These are phyloP conservation scores for Leishmania arabica DNA, from an alignment of 208 protist species.

Conservation along the genomic window DNA sequence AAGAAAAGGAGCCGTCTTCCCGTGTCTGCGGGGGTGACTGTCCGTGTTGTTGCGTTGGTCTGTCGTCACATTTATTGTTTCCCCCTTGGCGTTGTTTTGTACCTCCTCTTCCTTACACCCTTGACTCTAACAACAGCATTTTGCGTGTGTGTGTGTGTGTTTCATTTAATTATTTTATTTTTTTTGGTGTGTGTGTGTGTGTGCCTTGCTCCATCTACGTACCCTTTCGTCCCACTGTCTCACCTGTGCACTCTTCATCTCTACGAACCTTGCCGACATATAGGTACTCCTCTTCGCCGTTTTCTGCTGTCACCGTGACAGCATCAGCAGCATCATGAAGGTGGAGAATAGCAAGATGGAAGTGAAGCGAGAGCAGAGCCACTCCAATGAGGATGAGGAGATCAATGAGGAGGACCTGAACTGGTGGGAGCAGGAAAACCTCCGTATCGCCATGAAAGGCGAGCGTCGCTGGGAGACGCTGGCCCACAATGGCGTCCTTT, in stretches of 20 bases:
- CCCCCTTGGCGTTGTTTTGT: neutral
- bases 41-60: neutral
- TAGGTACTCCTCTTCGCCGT: neutral
- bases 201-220: neutral
- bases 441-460: conserved; percentile 64
- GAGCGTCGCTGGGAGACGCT: conserved; percentile 96
- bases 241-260: neutral
- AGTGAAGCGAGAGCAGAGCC: conserved; percentile 36
- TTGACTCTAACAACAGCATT: neutral
- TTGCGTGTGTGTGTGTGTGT: neutral
- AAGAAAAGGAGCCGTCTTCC: neutral
- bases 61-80: neutral
- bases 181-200: neutral
- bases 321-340: conserved; percentile 35
- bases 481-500: conserved; percentile 97
- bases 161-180: neutral
- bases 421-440: conserved; percentile 89
- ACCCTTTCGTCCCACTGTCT: neutral
- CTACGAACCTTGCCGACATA: neutral
- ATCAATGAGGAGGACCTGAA: conserved; percentile 59
- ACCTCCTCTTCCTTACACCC: neutral
- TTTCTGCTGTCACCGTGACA: conserved; percentile 1
- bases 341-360: conserved; percentile 31
- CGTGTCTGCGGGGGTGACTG: neutral
- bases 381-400: conserved; percentile 53